Base-by-base conservation (phyloP, 2,329 filamentous ascomycete genomes). In the Fusarium albidum region DNA sequence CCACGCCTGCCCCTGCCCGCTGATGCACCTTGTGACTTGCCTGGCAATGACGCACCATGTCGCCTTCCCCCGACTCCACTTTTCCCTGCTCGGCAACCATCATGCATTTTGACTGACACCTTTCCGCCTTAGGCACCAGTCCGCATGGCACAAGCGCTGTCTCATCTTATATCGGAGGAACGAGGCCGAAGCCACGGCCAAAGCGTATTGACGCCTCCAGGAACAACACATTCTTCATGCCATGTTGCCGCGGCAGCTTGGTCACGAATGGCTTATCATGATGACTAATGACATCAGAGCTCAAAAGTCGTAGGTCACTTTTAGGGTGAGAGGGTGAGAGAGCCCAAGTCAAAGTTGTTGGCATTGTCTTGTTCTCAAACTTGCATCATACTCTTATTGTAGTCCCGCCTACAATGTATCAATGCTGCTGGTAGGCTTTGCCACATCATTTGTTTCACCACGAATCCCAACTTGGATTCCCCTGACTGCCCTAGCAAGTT, bases 1-100 rank as follows among this genome's bases (percentile, higher is more conserved):
- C 27, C 42, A 51, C 52, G 43, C 40, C 45, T 47, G 46, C 45
- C 56, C 58, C 51, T 59, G 59, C 58, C 51, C 56, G 59, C 39
- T 43, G 40, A 41, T 57, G 63, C 21, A 41, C 61, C 65, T 61
- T 66, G 65, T 67, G 64, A 67, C 64, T 63, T 38, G 52, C 37
- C 60, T 51, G 35, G 59, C 59, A 63, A 68, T 68, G 64, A 68
- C 66, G 66, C 66, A 68, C 61, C 61, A 67, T 54, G 42, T 45
- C 54, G 40, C 49, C 57, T 61, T 52, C 49, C 28, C n/a, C 44
- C 42, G 53, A 43, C 49, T 56, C 65, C 65, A 66, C 65, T 57
- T 55, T 55, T 61, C 52, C 51, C 48, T 66, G 59, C 59, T 52
- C 61, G 54, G 66, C 66, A 68, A 68, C 66, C 59, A 54, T 39